Base-by-base conservation (phyloP, 202 grass and related monocot species). In the Cymbopogon flexuosus region DNA sequence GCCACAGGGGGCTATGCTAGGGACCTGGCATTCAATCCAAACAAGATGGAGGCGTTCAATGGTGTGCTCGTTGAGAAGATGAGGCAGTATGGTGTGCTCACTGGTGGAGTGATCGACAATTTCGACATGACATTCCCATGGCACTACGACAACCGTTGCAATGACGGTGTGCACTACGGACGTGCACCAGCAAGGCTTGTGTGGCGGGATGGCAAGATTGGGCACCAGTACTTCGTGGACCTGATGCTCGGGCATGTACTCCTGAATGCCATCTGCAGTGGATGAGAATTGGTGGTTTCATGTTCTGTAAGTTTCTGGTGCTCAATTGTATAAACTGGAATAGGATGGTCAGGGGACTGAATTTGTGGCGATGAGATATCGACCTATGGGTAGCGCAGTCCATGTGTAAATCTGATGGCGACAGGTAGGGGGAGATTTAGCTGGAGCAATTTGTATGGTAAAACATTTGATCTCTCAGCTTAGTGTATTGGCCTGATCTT, bases 51-150 rank as follows among this genome's bases (percentile, higher is more conserved):
- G 77, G 88, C 80, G 3, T 98, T 82, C 84, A 93, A 95, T 43
- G 84, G 92, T 5, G 81, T 98, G 68, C 75, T 98, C 8, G 72
- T 95, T 2, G 96, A 98, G 83, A 93, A 89, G 73, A 45, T 98
- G 65, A 88, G 65, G 87, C 79, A 37, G 57, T 81, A 84, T 13
- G 87, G 90, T 5, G 47, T 98, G 88, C 77, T 98, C 11, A 93
- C 80, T 3, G 95, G 94, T 61, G 95, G 96, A 30, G 76, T 98
- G 52, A 82, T 98, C 1, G 96, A 98, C 70, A 84, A 95, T 65
- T 98, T 98, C 34, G 96, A 98, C 82, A 95, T 98, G 90, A 98
- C 88, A 5, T 98, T 98, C 79, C 90, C 96, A 10, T 98, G 96
- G 96, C 96, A 98, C 84, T 98, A 89, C 6, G 96, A 98, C 79